Base-by-base conservation (phyloP, 352 stramenopile species). In the Phytophthora palmivora region DNA sequence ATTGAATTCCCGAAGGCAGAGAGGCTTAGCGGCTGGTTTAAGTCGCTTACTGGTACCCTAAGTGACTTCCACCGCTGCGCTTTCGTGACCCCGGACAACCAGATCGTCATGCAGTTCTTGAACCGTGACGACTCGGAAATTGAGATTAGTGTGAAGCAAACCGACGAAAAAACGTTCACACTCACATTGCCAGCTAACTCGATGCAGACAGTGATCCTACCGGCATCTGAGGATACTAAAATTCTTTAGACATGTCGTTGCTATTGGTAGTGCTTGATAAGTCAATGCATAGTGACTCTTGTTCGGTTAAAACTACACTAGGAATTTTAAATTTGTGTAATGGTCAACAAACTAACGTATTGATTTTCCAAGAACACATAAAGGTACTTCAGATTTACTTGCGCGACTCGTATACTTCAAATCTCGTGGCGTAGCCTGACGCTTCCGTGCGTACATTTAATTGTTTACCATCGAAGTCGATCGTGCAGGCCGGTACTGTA, bases 11-110 rank as follows among this genome's bases (percentile, higher is more conserved):
- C 55, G 30, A 73, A 65, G 46, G 59, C 58, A 16, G 56, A 63
- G 18, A 66, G 42, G 33, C 44, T 61, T 15, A 47, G 45, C 24
- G 67, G 24, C 6, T 28, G 24, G 24, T 28, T 28, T 28, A 3
- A 28, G 24, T 28, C 24, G 24, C 24, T 28, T 28, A 28, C 24
- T 6, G 24, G 24, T 28, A 28, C 24, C 32, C 32, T 36, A 10
- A 36, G 12, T 8, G 12, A 63, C 10, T 66, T 75, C 28, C 59
- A 78, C 24, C 66, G 63, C 36, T 64, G 64, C 19, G 74, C 74
- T 38, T 82, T 82, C 58, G 46, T 77, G 22, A 78, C 67, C 1
- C 71, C 70, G 0, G 55, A 71, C 45, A 70, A 74, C n/a, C 60
- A 65, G 3, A 19, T 76, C 7, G 63, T 83, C 2, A 51, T 78